Evolutionary conservation across 129 eudicot species (phyloP).

Genomic region (Centella asiatica): DNA sequence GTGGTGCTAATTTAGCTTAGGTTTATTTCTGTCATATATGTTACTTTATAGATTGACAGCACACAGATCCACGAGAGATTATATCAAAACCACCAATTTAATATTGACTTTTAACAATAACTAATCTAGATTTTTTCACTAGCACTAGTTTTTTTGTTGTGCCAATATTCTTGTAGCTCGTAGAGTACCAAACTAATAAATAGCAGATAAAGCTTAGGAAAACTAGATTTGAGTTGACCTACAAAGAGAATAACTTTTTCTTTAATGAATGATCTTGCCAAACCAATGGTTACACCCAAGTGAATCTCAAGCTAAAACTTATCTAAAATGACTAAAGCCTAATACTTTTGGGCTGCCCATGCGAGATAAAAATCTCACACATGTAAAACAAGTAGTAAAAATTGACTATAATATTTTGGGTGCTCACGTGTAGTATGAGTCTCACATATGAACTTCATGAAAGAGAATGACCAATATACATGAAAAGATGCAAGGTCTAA

Average conservation of each 20-base stretch:
- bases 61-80: not conserved
- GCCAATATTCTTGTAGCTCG: conserved; percentile 4
- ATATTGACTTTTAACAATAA: not conserved
- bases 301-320: not conserved
- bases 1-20: not conserved
- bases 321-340: not conserved
- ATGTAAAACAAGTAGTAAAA: not conserved
- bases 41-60: conserved; percentile 11
- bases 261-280: not conserved
- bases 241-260: not conserved
- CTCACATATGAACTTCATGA: not conserved
- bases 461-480: not conserved
- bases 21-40: conserved; percentile 1
- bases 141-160: not conserved
- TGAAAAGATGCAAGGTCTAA: too few species aligned
- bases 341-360: not conserved
- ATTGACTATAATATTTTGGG: too few species aligned
- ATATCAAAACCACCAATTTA: conserved; percentile 1
- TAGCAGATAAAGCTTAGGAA: conserved; percentile 3
- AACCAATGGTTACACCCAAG: not conserved
- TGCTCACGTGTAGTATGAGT: too few species aligned
- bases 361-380: not conserved
- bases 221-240: conserved; percentile 22
- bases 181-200: not conserved
- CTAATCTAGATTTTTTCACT: not conserved